A percentile compares a stretch with the other conserved stretches of the same genome.
Evolutionary conservation across 139 green algal genomes (phyloP).

Genomic region (Volvox africanus): DNA sequence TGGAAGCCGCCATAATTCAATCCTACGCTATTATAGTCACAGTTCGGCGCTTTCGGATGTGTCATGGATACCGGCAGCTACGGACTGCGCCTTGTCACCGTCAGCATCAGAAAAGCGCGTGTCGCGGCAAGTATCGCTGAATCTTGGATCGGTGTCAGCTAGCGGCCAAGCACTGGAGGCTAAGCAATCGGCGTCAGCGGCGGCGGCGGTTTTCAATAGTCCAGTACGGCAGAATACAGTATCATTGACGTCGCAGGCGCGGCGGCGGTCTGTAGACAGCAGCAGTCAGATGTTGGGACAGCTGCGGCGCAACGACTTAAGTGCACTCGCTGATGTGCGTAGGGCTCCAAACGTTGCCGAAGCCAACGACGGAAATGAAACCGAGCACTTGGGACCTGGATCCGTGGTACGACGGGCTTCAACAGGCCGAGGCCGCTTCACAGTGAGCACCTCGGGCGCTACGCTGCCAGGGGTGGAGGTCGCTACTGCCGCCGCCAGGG

Average conservation of each 20-base stretch:
- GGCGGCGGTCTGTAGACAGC: not conserved
- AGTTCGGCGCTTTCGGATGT: not conserved
- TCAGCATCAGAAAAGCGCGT: not conserved
- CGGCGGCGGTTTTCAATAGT: not conserved
- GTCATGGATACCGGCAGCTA: not conserved
- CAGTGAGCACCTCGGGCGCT: not conserved
- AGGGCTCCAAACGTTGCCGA: not conserved
- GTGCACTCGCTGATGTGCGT: too few species aligned
- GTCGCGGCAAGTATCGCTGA: not conserved
- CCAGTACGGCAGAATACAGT: not conserved
- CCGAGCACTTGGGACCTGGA: too few species aligned
- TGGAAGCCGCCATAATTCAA: not conserved
- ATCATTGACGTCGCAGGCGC: not conserved
- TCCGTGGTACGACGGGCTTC: too few species aligned
- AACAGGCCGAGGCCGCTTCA: not conserved
- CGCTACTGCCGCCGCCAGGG: not conserved
- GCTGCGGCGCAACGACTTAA: not conserved
- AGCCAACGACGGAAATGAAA: not conserved
- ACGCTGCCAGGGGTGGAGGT: too few species aligned
- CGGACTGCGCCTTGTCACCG: not conserved
- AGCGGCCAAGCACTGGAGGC: not conserved
- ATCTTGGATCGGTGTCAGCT: not conserved
- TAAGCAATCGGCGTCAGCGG: not conserved
- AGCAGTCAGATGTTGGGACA: not conserved
- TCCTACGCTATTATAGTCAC: not conserved